Percentiles rank a stretch among this genome's conserved stretches.
These are phyloP conservation scores for Nidularia pulvinata DNA, from an alignment of 768 basidiomycete genomes.

Conservation along the genomic window DNA sequence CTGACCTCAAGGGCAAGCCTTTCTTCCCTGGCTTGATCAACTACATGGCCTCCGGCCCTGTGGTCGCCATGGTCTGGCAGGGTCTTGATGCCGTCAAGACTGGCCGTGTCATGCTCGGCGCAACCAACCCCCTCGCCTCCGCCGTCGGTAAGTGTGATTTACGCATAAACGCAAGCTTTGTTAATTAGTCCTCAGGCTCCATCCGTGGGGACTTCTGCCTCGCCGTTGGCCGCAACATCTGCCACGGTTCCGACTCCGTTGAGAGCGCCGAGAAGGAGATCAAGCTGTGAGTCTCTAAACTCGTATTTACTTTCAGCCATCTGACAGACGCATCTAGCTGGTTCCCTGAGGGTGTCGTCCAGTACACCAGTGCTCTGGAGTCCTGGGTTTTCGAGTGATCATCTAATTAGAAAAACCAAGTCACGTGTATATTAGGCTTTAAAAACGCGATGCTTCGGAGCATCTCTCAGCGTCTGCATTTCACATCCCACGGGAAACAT, in stretches of 20 bases:
- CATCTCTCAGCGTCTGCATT: not conserved
- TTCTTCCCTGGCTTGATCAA: constrained; percentile 98
- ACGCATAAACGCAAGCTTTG: not conserved
- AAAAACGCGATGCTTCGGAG: constrained; percentile 1
- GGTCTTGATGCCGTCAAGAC: constrained; percentile 95
- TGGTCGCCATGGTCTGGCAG: constrained; percentile 95
- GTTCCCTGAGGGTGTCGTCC: constrained; percentile 87
- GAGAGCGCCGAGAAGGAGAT: constrained; percentile 96
- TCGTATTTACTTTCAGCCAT: not conserved
- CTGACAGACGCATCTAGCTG: constrained; percentile 48
- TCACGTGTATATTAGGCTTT: constrained; percentile 12
- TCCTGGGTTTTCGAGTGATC: constrained; percentile 81
- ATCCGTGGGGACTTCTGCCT: constrained; percentile 97
- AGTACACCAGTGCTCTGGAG: constrained; percentile 67
- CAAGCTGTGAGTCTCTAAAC: constrained; percentile 58
- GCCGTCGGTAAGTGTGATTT: constrained; percentile 60
- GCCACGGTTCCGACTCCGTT: constrained; percentile 89
- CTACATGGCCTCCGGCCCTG: constrained; percentile 96
- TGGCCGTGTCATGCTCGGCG: constrained; percentile 93
- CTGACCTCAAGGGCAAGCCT: constrained; percentile 88
- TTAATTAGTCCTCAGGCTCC: constrained; percentile 52
- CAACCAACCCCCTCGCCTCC: constrained; percentile 95
- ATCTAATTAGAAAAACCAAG: constrained; percentile 8
- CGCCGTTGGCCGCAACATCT: constrained; percentile 94
- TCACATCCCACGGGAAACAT: not conserved